Conservation (phyloP, 768 basidiomycete species). For the Saitozyma podzolica region DNA sequence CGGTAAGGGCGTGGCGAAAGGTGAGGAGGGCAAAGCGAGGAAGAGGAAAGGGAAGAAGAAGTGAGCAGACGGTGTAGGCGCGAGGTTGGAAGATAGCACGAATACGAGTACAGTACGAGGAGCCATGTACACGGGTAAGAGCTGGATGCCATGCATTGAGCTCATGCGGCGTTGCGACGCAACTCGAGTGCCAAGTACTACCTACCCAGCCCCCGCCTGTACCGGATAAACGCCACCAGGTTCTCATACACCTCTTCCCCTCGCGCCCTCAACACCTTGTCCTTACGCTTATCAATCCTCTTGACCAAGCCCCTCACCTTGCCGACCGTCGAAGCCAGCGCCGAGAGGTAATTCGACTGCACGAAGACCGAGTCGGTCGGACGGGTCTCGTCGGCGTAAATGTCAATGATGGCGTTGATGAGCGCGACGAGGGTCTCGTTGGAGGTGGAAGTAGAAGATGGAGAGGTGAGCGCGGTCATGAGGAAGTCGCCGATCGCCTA, state of each 20-base stretch:
- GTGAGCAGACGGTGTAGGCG: not conserved
- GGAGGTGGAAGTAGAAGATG: not conserved
- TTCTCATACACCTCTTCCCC: constrained; percentile 56
- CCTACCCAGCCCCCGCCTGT: constrained; percentile 42
- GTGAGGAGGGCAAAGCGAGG: constrained; percentile 17
- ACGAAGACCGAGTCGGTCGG: constrained; percentile 66
- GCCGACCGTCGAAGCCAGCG: constrained; percentile 40
- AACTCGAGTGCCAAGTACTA: not conserved
- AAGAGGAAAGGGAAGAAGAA: constrained; percentile 34
- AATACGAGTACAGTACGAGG: too few species aligned
- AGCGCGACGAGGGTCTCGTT: constrained; percentile 75
- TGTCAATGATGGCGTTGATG: constrained; percentile 81
- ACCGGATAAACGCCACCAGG: constrained; percentile 54
- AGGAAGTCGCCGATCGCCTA: constrained; percentile 49
- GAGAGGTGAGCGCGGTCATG: constrained; percentile 5
- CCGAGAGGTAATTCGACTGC: constrained; percentile 37
- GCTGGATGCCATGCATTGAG: too few species aligned
- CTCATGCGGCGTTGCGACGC: too few species aligned
- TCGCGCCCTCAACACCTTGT: constrained; percentile 46
- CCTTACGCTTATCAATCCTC: constrained; percentile 54
- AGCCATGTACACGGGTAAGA: too few species aligned
- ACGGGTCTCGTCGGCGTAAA: constrained; percentile 82
- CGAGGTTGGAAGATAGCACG: constrained; percentile 1
- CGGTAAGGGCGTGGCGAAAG: constrained; percentile 8
- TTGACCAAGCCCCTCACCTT: constrained; percentile 51